These are phyloP conservation scores for Thalia dealbata DNA, from an alignment of 176 grass and related monocot genomes.

Conservation along the genomic window DNA sequence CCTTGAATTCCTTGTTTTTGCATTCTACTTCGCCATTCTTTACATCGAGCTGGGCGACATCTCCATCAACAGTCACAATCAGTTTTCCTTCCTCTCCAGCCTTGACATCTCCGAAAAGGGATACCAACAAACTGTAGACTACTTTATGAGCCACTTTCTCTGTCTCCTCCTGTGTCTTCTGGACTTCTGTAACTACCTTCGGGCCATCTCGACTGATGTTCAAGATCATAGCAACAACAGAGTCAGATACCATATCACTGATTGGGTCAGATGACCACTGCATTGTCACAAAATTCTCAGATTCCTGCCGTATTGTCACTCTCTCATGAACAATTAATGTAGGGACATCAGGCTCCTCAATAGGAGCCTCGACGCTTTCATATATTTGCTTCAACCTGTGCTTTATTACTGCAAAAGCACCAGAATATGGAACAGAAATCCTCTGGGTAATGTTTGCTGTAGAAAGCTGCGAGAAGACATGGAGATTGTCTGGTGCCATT, in stretches of 20 bases:
- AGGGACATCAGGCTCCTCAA: slow-evolving; percentile 57
- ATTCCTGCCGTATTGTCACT: slow-evolving; percentile 54
- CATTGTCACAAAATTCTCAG: slow-evolving; percentile 70
- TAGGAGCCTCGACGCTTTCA: slow-evolving; percentile 54
- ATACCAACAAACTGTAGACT: slow-evolving; percentile 54
- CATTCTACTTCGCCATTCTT: slow-evolving; percentile 76
- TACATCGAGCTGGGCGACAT: slow-evolving; percentile 49
- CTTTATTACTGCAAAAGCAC: slow-evolving; percentile 72
- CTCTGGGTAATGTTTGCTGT: slow-evolving; percentile 78
- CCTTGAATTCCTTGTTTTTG: slow-evolving; percentile 39
- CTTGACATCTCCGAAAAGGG: slow-evolving; percentile 77
- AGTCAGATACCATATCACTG: slow-evolving; percentile 96
- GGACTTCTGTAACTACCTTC: slow-evolving; percentile 42
- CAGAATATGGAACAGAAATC: slow-evolving; percentile 65
- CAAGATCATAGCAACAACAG: slow-evolving; percentile 76
- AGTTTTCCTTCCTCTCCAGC: slow-evolving; percentile 63
- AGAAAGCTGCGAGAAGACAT: slow-evolving; percentile 68
- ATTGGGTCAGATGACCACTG: slow-evolving; percentile 81
- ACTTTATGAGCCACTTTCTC: slow-evolving; percentile 70
- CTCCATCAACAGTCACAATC: slow-evolving; percentile 53
- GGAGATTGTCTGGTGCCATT: slow-evolving; percentile 89
- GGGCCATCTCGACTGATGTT: slow-evolving; percentile 73
- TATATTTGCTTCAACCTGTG: slow-evolving; percentile 92
- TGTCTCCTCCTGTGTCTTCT: slow-evolving; percentile 48
- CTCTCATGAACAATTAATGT: slow-evolving; percentile 54